Base-by-base conservation (phyloP, 2,329 filamentous ascomycete genomes). In the Microdochium bolleyi region DNA sequence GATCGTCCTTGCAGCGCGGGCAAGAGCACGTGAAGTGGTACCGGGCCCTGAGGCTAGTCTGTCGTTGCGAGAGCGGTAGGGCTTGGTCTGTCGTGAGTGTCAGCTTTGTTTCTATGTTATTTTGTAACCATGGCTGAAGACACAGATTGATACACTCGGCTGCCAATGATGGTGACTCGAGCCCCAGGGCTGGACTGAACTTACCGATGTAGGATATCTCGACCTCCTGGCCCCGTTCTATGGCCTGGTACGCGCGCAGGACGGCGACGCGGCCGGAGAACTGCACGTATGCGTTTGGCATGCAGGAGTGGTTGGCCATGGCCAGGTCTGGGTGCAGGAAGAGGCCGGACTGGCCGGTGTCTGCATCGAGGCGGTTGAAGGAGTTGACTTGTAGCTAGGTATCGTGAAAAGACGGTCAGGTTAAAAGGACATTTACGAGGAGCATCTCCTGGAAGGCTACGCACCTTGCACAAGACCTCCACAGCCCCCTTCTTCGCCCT, bases 251-350 rank as follows among this genome's bases (percentile, higher is more conserved):
- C 2, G 82, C 78, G 37, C 75, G 71, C 14, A 86, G 64, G 2
- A 76, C 65, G 2, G 79, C 76, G 3, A 65, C 70, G 5, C 80
- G 72, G 3, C 77, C 77, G 38, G 74, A 58, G 51, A 84, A 84
- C 46, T 76, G 73, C 16, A 85, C 77, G 49, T 75, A 70, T 1
- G 82, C 79, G 57, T 83, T 85, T 3, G 82, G 82, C 2, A 76
- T 62, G 56, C 83, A 86, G 0, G 80, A 82, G 61, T 86, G 83
- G 56, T 86, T 85, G 22, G 74, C 73, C 75, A 84, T 82, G 54
- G 80, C 77, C 44, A 83, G 67, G 3, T 64, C 72, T 1, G 78
- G 71, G 56, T 83, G 77, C 37, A 85, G 66, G 55, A 80, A 84
- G 27, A 83, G 69, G 24, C 80, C 81, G 1, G 75, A 70, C 52